phyloP scores from a whole-genome alignment of 208 protist genomes.

The Acanthamoeba sp. region DNA sequence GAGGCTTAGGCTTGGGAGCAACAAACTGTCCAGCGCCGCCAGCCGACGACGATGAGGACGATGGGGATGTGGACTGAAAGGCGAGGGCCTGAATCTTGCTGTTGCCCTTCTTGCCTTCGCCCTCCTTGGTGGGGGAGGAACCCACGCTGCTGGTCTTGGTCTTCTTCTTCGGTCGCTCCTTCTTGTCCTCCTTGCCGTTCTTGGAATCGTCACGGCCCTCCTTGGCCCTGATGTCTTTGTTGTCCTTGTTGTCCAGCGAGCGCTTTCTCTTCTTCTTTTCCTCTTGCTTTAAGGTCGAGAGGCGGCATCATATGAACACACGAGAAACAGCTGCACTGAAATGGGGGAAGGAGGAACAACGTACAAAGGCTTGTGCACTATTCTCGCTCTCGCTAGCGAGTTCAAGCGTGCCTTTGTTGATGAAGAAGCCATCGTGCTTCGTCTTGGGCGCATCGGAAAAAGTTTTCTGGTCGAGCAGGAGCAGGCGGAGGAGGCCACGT shows the following conservation, averaged over 20 bases:
- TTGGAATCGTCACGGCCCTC: neutral
- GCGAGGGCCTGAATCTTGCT: neutral
- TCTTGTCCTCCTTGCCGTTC: neutral
- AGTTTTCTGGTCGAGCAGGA: conserved; percentile 23
- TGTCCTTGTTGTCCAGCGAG: conserved; percentile 12
- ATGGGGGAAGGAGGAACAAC: neutral
- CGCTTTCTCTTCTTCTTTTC: conserved; percentile 41
- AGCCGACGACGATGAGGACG: too few species aligned
- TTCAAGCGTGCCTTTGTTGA: conserved; percentile 40
- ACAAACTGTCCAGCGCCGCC: neutral
- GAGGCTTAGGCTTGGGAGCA: conserved; percentile 13
- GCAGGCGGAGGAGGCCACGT: too few species aligned
- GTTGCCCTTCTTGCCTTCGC: neutral
- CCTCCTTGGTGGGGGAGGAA: conserved; percentile 26
- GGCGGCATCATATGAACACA: neutral
- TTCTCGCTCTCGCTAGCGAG: conserved; percentile 39
- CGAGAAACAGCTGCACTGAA: neutral
- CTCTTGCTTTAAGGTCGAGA: neutral
- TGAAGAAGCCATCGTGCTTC: conserved; percentile 60
- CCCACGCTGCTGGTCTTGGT: neutral
- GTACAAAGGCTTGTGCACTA: neutral
- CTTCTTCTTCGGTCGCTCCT: conserved; percentile 56
- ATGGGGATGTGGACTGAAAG: neutral
- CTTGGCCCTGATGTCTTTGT: neutral
- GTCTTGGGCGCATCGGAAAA: neutral